Conservation (phyloP, 1,139 yeast genomes). For the Neolecta irregularis region DNA sequence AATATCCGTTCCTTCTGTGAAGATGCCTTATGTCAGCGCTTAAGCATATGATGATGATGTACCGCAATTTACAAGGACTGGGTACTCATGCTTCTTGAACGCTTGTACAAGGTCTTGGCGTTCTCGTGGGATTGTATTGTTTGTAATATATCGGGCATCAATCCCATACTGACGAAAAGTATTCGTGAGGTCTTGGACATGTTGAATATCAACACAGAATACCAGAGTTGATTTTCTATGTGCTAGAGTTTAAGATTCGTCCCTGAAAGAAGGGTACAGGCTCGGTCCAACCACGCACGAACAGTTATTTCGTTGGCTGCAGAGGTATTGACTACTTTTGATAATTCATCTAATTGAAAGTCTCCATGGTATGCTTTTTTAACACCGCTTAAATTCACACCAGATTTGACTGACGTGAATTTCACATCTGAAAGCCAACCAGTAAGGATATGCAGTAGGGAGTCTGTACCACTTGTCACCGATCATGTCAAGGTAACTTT, state of each 20-base stretch:
- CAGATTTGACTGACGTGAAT: conserved; percentile 41
- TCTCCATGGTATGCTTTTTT: conserved; percentile 31
- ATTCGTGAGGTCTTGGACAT: conserved; percentile 42
- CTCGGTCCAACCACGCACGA: conserved; percentile 36
- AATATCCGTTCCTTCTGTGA: conserved; percentile 91
- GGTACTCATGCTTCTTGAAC: conserved; percentile 46
- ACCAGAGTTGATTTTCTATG: conserved; percentile 49
- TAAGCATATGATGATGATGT: neutral
- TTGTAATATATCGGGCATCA: conserved; percentile 60
- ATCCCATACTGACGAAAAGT: conserved; percentile 45
- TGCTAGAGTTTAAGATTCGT: conserved; percentile 12
- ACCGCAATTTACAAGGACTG: conserved; percentile 73
- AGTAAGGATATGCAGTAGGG: neutral
- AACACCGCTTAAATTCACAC: conserved; percentile 26
- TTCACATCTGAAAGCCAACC: conserved; percentile 52
- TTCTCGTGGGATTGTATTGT: conserved; percentile 40
- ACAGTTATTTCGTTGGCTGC: conserved; percentile 42
- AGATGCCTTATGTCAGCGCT: conserved; percentile 28
- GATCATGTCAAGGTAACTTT: conserved; percentile 43
- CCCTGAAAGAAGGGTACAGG: conserved; percentile 20
- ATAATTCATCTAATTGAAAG: conserved; percentile 37
- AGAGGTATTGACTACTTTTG: conserved; percentile 40
- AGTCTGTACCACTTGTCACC: conserved; percentile 28
- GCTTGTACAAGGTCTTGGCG: conserved; percentile 40
- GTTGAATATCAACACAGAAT: conserved; percentile 63